These are phyloP conservation scores for Colletotrichum agaves DNA, from an alignment of 2,329 filamentous ascomycete genomes.

Conservation along the genomic window DNA sequence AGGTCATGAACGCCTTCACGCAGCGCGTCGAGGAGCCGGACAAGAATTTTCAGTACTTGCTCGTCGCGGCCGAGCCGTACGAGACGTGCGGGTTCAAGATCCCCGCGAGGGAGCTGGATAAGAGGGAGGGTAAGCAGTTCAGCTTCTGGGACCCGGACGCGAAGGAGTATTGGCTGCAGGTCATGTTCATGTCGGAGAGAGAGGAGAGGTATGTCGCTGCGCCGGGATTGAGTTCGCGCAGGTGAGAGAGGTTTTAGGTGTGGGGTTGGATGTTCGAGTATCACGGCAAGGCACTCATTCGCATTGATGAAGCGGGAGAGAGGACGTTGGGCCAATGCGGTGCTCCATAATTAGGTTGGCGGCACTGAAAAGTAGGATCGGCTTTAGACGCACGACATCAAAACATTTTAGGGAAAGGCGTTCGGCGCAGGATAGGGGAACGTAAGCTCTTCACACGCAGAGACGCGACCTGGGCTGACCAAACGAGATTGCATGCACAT, in stretches of 20 bases:
- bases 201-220: constrained; percentile 86
- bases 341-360: background rate
- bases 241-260: constrained; percentile 47
- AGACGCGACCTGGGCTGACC: constrained; percentile 2
- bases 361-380: too few relatives aligned
- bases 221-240: constrained; percentile 65
- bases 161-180: constrained; percentile 97
- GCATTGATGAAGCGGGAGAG: background rate
- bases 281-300: too few relatives aligned
- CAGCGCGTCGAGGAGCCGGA: constrained; percentile 96
- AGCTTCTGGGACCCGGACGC: constrained; percentile 95
- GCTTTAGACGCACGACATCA: background rate
- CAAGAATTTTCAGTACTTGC: constrained; percentile 92
- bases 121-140: constrained; percentile 88
- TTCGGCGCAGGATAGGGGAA: constrained; percentile 23
- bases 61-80: constrained; percentile 96
- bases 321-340: background rate
- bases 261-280: background rate
- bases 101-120: constrained; percentile 91
- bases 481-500: background rate
- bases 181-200: constrained; percentile 98
- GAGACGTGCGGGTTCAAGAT: constrained; percentile 98
- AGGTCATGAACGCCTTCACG: constrained; percentile 98
- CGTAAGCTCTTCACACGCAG: constrained; percentile 7
- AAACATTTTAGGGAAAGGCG: constrained; percentile 10